These are phyloP conservation scores for Triticum dicoccoides DNA, from an alignment of 176 grass and related monocot genomes.

Conservation along the genomic window DNA sequence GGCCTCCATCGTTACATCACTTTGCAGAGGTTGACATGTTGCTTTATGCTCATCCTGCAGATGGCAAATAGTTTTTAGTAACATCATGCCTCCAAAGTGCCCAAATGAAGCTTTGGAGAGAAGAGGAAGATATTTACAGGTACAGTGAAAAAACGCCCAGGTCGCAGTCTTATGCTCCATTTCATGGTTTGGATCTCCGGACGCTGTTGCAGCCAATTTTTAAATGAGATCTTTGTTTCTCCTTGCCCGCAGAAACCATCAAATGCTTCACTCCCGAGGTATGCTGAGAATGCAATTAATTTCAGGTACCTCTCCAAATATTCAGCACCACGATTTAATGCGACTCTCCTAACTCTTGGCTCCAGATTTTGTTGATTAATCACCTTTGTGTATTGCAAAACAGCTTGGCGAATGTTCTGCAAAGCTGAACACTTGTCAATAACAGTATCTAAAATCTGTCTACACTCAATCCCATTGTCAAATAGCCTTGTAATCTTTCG, in stretches of 20 bases:
- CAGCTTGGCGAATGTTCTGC: conserved; percentile 95
- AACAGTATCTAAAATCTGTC: conserved; percentile 78
- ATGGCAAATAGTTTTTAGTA: conserved; percentile 29
- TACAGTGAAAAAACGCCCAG: conserved; percentile 86
- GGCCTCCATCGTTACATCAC: conserved; percentile 81
- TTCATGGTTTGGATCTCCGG: conserved; percentile 99
- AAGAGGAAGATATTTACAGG: conserved; percentile 62
- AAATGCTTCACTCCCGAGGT: conserved; percentile 93
- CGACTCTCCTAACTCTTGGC: conserved; percentile 86
- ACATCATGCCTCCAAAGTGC: not conserved
- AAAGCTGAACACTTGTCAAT: conserved; percentile 93
- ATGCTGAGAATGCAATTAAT: conserved; percentile 97
- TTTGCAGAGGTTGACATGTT: conserved; percentile 56
- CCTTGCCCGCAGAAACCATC: conserved; percentile 91
- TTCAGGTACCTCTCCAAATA: conserved; percentile 97
- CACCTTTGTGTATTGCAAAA: conserved; percentile 85
- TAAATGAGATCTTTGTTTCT: conserved; percentile 74
- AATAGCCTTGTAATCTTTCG: conserved; percentile 93
- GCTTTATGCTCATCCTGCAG: conserved; percentile 77
- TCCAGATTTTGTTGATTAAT: conserved; percentile 96
- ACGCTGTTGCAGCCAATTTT: conserved; percentile 82
- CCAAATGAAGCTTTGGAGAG: conserved; percentile 10
- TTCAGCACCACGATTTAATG: conserved; percentile 89
- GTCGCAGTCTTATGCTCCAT: conserved; percentile 96
- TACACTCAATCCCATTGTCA: conserved; percentile 87